Conservation (phyloP, 306 rosid genomes). For the Coriaria nepalensis region DNA sequence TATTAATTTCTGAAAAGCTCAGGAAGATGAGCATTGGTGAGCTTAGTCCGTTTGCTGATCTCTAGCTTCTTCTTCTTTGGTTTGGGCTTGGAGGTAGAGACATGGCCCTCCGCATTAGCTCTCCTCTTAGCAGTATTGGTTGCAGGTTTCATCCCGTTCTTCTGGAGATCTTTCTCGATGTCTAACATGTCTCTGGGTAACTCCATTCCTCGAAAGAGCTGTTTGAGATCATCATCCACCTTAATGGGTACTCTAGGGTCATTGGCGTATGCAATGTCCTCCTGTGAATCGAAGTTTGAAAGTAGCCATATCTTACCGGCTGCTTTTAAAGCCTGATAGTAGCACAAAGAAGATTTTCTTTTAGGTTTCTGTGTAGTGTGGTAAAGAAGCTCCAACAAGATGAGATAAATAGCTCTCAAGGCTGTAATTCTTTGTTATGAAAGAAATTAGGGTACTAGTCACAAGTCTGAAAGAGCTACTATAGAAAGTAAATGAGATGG, state of each 20-base stretch:
- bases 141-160: conserved; percentile 91
- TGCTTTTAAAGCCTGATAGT: conserved; percentile 69
- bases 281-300: conserved; percentile 92
- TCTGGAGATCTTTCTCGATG: conserved; percentile 84
- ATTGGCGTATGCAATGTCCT: conserved; percentile 88
- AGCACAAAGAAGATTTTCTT: too few species aligned
- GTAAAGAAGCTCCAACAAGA: background rate
- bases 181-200: conserved; percentile 96
- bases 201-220: conserved; percentile 58
- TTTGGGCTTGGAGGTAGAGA: conserved; percentile 55
- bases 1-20: too few species aligned
- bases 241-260: conserved; percentile 62
- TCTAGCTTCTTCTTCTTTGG: conserved; percentile 87
- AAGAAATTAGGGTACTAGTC: too few species aligned
- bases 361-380: too few species aligned
- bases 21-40: too few species aligned
- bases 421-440: too few species aligned
- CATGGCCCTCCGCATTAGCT: conserved; percentile 67
- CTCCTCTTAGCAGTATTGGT: conserved; percentile 93
- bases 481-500: conserved; percentile 10
- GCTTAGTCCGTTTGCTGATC: conserved; percentile 87
- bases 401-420: background rate
- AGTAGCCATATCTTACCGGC: conserved; percentile 85
- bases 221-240: conserved; percentile 81
- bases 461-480: background rate